Conservation (phyloP, 2,329 filamentous ascomycete species). For the Arthrobotrys entomopaga region DNA sequence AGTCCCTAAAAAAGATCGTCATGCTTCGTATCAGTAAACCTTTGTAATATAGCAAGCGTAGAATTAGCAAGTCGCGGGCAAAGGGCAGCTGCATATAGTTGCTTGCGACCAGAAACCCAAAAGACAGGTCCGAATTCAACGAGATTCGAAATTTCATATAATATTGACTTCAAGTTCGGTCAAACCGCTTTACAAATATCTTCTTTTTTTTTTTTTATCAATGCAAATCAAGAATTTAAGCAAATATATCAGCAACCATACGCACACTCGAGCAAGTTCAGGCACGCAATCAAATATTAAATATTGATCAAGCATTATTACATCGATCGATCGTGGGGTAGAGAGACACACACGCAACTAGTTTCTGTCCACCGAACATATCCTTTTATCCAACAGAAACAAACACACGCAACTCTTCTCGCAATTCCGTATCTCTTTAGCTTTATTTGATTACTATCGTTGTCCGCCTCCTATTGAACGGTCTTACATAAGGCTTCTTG, state of each 20-base stretch:
- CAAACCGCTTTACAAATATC: constrained; percentile 39
- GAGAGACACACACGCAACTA: constrained; percentile 33
- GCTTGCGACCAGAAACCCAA: constrained; percentile 11
- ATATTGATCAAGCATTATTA: constrained; percentile 54
- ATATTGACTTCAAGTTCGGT: constrained; percentile 54
- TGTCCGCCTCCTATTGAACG: constrained; percentile 37
- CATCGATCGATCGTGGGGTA: constrained; percentile 46
- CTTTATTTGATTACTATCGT: constrained; percentile 55
- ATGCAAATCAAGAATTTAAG: constrained; percentile 47
- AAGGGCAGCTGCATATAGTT: constrained; percentile 38
- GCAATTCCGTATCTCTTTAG: constrained; percentile 41
- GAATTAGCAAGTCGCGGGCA: constrained; percentile 37
- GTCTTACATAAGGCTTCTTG: constrained; percentile 54
- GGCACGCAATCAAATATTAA: constrained; percentile 45
- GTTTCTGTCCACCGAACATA: constrained; percentile 37
- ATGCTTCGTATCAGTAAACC: constrained; percentile 55
- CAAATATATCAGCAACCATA: constrained; percentile 47
- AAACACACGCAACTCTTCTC: constrained; percentile 43
- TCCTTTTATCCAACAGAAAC: constrained; percentile 34
- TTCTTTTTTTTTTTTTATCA: constrained; percentile 40
- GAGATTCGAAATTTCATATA: constrained; percentile 36
- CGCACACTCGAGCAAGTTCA: constrained; percentile 37
- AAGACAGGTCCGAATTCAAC: constrained; percentile 39
- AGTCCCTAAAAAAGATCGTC: constrained; percentile 54
- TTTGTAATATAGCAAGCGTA: constrained; percentile 54